phyloP scores from a whole-genome alignment of 148 eudicot species.

The Vaccinium myrtillus region DNA sequence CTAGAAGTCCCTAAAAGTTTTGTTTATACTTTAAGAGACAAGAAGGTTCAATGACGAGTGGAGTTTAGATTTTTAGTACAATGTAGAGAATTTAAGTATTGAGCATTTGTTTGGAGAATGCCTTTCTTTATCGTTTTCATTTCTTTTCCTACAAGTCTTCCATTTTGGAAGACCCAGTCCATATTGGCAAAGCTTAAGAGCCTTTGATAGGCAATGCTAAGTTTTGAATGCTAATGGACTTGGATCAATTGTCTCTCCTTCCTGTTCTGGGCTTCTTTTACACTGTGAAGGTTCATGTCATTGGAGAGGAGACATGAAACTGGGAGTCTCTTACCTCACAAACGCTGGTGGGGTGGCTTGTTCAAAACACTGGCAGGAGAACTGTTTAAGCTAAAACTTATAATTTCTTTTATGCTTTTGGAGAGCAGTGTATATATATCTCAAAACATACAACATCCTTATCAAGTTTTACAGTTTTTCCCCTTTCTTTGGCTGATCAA shows the following conservation, averaged over 20 bases:
- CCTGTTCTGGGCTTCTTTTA: neutral
- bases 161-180: neutral
- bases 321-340: neutral
- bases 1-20: neutral
- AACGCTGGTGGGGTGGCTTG: too few relatives aligned
- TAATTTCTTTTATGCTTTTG: too few relatives aligned
- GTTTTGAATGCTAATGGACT: slow-evolving; percentile 3
- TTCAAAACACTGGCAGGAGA: too few relatives aligned
- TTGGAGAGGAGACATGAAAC: neutral
- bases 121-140: too few relatives aligned
- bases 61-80: neutral
- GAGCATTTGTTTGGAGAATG: too few relatives aligned
- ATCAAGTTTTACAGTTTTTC: too few relatives aligned
- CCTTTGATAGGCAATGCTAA: neutral
- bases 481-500: too few relatives aligned
- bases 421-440: too few relatives aligned
- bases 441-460: too few relatives aligned
- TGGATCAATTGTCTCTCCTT: neutral
- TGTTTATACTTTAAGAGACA: neutral
- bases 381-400: too few relatives aligned
- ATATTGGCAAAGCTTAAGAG: neutral
- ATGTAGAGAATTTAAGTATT: too few relatives aligned
- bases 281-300: neutral
- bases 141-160: too few relatives aligned
- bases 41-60: neutral